A percentile compares a stretch with the other conserved stretches of the same genome.
phyloP scores from a whole-genome alignment of 2,329 filamentous ascomycete genomes.

The Scopulariopsis brevicaulis region DNA sequence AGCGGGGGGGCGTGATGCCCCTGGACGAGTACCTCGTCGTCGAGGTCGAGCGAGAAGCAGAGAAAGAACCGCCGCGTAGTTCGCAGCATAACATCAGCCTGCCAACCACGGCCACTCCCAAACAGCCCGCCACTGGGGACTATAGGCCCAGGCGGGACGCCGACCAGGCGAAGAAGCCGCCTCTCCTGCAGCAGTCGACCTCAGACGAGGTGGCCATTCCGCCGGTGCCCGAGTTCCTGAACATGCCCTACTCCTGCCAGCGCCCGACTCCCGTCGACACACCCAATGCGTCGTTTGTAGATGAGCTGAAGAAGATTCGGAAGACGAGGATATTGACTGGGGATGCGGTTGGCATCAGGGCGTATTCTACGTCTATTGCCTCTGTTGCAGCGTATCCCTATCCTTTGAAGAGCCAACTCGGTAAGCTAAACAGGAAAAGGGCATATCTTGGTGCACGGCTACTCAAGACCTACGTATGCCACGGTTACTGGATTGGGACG shows the following conservation, averaged over 20 bases:
- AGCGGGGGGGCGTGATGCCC: constrained; percentile 30
- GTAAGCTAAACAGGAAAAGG: constrained; percentile 16
- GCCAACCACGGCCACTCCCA: background rate
- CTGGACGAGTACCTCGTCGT: constrained; percentile 42
- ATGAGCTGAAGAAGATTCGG: constrained; percentile 63
- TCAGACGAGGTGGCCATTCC: constrained; percentile 62
- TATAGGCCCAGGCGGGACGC: background rate
- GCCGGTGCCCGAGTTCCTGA: constrained; percentile 54
- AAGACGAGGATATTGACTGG: constrained; percentile 57
- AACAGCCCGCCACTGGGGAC: background rate
- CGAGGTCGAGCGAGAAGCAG: constrained; percentile 21
- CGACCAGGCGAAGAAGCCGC: constrained; percentile 10
- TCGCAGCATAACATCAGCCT: background rate
- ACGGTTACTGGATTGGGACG: no score
- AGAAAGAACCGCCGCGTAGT: background rate
- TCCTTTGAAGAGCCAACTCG: constrained; percentile 24
- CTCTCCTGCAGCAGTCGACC: constrained; percentile 58
- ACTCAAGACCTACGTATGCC: background rate
- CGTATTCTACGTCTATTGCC: constrained; percentile 82
- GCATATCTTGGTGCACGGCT: no score
- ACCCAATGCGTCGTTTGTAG: constrained; percentile 67
- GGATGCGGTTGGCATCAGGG: constrained; percentile 70
- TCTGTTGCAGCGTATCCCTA: constrained; percentile 70
- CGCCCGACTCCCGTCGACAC: constrained; percentile 58
- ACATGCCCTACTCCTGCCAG: constrained; percentile 63